Percentiles rank a stretch among this genome's conserved stretches.
These are phyloP conservation scores for Fusarium sp. DNA, from an alignment of 2,329 filamentous ascomycete species.

Conservation along the genomic window DNA sequence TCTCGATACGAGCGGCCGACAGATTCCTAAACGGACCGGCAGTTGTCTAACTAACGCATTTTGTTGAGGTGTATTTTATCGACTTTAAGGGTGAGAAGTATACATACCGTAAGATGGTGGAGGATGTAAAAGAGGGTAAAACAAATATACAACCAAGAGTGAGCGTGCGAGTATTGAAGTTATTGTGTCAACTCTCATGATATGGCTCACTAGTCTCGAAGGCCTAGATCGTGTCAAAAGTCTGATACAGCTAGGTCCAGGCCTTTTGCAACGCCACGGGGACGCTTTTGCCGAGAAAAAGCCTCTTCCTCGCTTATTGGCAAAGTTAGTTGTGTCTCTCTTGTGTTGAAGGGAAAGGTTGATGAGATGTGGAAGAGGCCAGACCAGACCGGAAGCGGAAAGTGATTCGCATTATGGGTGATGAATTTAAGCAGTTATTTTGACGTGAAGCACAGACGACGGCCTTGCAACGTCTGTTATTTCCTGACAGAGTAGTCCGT, in stretches of 20 bases:
- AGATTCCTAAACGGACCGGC: not conserved
- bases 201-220: not conserved
- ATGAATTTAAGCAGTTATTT: not conserved
- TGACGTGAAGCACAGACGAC: constrained; percentile 18
- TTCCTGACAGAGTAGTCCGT: constrained; percentile 5
- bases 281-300: constrained; percentile 11
- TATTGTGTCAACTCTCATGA: constrained; percentile 10
- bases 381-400: not conserved
- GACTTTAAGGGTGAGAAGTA: not conserved
- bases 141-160: not conserved
- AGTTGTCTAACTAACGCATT: constrained; percentile 15
- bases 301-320: constrained; percentile 4
- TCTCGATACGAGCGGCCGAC: constrained; percentile 8
- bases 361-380: not conserved
- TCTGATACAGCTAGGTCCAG: constrained; percentile 21
- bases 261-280: constrained; percentile 14
- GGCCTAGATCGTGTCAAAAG: constrained; percentile 10
- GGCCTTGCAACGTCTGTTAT: constrained; percentile 13
- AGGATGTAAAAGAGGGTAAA: not conserved
- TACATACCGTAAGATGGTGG: not conserved
- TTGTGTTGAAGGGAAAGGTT: constrained; percentile 1
- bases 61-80: not conserved
- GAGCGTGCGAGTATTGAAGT: not conserved
- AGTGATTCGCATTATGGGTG: not conserved
- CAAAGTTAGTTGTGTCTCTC: constrained; percentile 1